Evolutionary conservation across 139 green algal genomes (phyloP), one percentile per base, ranked within the genome.

Genomic region (Spirogloea muscicola): DNA sequence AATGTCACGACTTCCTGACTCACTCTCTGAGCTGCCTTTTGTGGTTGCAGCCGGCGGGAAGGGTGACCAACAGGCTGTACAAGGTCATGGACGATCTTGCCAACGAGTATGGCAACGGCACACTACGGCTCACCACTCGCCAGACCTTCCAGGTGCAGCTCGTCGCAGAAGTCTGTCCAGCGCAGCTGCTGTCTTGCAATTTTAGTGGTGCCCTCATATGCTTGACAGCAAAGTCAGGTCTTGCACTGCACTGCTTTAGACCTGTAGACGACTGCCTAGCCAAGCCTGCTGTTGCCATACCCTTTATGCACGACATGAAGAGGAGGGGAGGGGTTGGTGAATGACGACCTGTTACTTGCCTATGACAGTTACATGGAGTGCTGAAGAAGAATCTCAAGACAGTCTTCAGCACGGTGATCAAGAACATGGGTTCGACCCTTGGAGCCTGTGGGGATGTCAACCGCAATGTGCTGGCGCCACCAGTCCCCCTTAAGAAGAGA

Each of bases 361-460:
- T 39, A 29, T n/a, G 41, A 41, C 93, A 98, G 88, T 89, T 99
- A 82, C 95, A 99, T 72, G 95, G 90, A 37, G 92, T 99, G 68
- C 87, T 99, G 29, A 99, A 99, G 88, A 61, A 92, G 43, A 90
- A 99, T 86, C 77, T 99, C 7, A 99, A 99, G 85, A 96, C 89
- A 0, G 95, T 98, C 21, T 98, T 98, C 82, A 48, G 7, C 39
- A 88, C 88, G 6, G 91, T 99, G 36, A 94, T 99, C 77, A 96
- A 96, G 79, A 95, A 93, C 88, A 98, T 99, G 94, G 95, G 95
- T 38, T 91, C 82, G 51, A 99, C 95, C 1, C 86, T 99, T 39
- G 93, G 85, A 33, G 93, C 94, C 6, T 98, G 94, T 80, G 94
- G 94, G 21, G 94, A 98, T 73, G 88, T 97, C 7, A 99, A 99